These are phyloP conservation scores for Aureobasidium melanogenum DNA, from an alignment of 2,329 filamentous ascomycete species.

Conservation along the genomic window DNA sequence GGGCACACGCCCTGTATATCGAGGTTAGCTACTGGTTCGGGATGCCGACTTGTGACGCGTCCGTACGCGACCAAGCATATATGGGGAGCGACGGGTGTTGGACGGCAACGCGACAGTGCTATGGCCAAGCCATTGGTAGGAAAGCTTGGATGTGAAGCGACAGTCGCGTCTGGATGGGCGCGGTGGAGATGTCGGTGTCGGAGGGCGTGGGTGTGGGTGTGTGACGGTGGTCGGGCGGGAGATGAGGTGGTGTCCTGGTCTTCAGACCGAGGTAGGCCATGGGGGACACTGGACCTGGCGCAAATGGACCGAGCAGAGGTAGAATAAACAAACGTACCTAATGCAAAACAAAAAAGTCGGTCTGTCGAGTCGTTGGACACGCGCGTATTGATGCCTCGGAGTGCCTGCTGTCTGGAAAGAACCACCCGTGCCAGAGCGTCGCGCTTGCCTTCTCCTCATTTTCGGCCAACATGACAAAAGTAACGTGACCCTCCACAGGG, in stretches of 20 bases:
- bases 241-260: conserved; percentile 4
- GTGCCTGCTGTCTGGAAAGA: conserved; percentile 8
- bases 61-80: not conserved
- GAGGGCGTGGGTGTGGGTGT: not conserved
- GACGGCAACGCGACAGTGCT: not conserved
- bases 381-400: conserved; percentile 11
- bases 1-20: conserved; percentile 8
- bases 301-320: not conserved
- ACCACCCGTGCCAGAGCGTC: not conserved
- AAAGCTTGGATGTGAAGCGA: not conserved
- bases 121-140: not conserved
- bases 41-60: conserved; percentile 7
- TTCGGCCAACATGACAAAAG: not conserved
- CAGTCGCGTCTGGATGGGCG: not conserved
- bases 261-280: not conserved
- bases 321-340: conserved; percentile 9
- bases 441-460: conserved; percentile 10
- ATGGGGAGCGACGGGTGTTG: not conserved
- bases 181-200: not conserved
- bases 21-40: not conserved
- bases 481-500: conserved; percentile 2
- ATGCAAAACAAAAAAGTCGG: conserved; percentile 10
- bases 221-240: not conserved
- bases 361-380: conserved; percentile 11
- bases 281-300: not conserved